Evolutionary conservation across 768 basidiomycete genomes (phyloP).

Genomic region (Mycena epipterygia): DNA sequence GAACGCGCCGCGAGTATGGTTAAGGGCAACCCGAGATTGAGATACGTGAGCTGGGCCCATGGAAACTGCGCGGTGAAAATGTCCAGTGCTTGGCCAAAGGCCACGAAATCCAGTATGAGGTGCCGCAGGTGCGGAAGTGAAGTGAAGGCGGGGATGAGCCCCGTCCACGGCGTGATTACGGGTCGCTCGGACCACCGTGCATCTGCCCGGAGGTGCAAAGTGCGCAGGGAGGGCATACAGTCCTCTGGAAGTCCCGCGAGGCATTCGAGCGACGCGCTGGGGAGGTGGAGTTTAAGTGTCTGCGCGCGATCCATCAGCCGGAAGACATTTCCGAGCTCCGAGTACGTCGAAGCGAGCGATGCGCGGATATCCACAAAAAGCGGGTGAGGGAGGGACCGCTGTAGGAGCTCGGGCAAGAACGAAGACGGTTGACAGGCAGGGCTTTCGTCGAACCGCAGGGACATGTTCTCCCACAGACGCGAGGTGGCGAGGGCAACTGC

Average conservation of each 20-base stretch:
- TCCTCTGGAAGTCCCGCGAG: neutral
- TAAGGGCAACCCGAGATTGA: neutral
- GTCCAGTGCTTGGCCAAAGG: neutral
- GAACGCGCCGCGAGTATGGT: neutral
- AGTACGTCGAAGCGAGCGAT: neutral
- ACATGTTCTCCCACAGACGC: constrained; percentile 2
- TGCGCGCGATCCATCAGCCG: neutral
- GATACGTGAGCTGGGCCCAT: neutral
- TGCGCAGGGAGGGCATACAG: neutral
- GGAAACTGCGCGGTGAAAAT: neutral
- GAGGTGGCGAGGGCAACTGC: neutral
- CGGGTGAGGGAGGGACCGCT: neutral
- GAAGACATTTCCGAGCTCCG: neutral
- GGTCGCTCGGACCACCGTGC: neutral
- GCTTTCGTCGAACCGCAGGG: neutral
- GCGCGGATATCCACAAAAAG: neutral
- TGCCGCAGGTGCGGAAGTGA: neutral
- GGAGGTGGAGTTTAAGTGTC: neutral
- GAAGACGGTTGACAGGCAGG: neutral
- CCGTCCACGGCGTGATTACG: neutral
- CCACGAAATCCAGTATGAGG: neutral
- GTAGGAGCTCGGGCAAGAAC: neutral
- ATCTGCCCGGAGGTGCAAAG: neutral
- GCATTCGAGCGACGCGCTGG: neutral
- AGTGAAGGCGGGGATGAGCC: neutral